These are phyloP conservation scores for Penicillium psychrosexuale DNA, from an alignment of 2,329 filamentous ascomycete species.

Conservation along the genomic window DNA sequence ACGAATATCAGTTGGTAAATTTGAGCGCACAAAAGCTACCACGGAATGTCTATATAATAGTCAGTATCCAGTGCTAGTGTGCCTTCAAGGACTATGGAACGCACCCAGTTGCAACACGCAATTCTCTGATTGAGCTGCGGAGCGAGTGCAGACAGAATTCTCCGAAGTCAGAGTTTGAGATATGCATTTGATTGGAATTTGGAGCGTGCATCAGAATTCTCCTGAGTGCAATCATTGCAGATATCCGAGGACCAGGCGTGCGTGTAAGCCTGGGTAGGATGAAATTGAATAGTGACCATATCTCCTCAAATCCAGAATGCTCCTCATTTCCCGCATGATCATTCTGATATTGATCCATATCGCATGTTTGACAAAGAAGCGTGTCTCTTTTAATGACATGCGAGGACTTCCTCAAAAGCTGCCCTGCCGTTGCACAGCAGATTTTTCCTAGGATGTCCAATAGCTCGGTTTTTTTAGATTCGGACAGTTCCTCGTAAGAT, in stretches of 20 bases:
- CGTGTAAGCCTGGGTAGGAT: constrained; percentile 42
- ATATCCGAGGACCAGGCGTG: constrained; percentile 62
- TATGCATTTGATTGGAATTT: constrained; percentile 58
- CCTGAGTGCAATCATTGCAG: constrained; percentile 68
- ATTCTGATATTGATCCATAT: constrained; percentile 27
- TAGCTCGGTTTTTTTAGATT: constrained; percentile 51
- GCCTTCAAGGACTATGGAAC: background rate
- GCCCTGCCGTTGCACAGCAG: constrained; percentile 55
- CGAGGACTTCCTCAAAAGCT: constrained; percentile 37
- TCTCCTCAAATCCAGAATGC: constrained; percentile 27
- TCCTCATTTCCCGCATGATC: constrained; percentile 14
- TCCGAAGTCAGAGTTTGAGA: constrained; percentile 66
- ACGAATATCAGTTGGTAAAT: constrained; percentile 48
- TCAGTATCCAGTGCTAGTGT: constrained; percentile 3
- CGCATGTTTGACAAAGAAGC: constrained; percentile 39
- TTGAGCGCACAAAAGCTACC: constrained; percentile 60
- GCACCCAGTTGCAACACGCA: constrained; percentile 75
- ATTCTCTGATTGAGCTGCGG: constrained; percentile 77
- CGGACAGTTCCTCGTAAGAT: constrained; percentile 48
- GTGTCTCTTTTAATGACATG: constrained; percentile 21
- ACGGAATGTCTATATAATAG: constrained; percentile 55
- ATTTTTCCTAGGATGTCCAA: constrained; percentile 57
- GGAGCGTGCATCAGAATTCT: constrained; percentile 66
- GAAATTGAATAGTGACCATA: constrained; percentile 45
- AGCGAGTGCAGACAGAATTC: constrained; percentile 80